These are phyloP conservation scores for Daldinia childiae DNA, from an alignment of 495 filamentous ascomycete genomes.

Conservation along the genomic window DNA sequence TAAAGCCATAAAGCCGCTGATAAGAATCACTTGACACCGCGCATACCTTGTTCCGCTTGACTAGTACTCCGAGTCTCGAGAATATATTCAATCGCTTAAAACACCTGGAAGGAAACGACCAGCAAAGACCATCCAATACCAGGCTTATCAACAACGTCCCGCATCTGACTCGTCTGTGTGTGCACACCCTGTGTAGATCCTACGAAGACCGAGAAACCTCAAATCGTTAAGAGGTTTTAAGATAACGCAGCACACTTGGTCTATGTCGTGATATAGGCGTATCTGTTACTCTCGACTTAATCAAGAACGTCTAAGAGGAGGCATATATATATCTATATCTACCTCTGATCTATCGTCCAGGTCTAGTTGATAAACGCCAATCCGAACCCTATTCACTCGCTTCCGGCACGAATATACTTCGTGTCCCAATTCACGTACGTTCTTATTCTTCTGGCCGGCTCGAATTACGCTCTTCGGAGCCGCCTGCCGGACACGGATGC, in stretches of 20 bases:
- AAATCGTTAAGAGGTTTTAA: conserved; percentile 12
- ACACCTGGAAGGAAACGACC: conserved; percentile 44
- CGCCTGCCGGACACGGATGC: conserved; percentile 9
- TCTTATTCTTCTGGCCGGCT: conserved; percentile 1
- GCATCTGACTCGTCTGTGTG: conserved; percentile 7
- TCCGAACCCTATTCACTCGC: conserved; percentile 53
- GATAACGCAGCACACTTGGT: conserved; percentile 16
- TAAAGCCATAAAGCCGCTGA: conserved; percentile 19
- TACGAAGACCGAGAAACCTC: conserved; percentile 21
- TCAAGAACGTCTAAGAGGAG: conserved; percentile 33
- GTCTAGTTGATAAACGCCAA: conserved; percentile 38
- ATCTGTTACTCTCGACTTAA: conserved; percentile 27
- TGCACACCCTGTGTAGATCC: conserved; percentile 16
- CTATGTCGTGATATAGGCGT: conserved; percentile 42
- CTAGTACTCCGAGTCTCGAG: conserved; percentile 44
- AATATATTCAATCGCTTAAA: conserved; percentile 53
- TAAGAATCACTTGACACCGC: conserved; percentile 40
- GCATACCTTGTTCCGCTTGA: conserved; percentile 32
- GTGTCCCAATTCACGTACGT: conserved; percentile 56
- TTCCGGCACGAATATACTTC: conserved; percentile 46
- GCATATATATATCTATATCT: conserved; percentile 27
- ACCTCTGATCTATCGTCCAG: conserved; percentile 31
- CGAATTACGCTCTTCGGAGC: conserved; percentile 3
- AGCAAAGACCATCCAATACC: conserved; percentile 33
- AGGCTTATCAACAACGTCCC: conserved; percentile 22